Evolutionary conservation across 2,329 filamentous ascomycete genomes (phyloP).

Genomic region (Dactylellina cionopaga): DNA sequence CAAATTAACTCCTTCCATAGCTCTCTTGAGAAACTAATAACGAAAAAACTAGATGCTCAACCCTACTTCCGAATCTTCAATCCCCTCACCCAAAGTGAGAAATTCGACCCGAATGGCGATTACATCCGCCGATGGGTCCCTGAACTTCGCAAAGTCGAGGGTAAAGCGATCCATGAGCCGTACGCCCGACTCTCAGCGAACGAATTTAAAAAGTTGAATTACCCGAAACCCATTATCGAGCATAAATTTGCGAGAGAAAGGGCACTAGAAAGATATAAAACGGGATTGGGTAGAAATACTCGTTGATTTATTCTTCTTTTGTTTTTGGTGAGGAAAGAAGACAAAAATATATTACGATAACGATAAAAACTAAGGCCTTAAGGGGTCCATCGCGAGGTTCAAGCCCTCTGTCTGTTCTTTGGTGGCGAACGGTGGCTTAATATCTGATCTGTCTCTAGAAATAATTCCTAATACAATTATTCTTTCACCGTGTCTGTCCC

Average conservation of each 20-base stretch:
- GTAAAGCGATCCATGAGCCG: constrained; percentile 78
- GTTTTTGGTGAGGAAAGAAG: no score
- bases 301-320: constrained; percentile 3
- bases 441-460: no score
- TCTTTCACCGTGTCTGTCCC: no score
- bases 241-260: constrained; percentile 75
- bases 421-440: no score
- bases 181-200: constrained; percentile 71
- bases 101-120: constrained; percentile 79
- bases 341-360: no score
- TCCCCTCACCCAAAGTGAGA: constrained; percentile 83
- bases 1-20: background rate
- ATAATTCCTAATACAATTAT: no score
- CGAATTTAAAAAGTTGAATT: constrained; percentile 60
- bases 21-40: no score
- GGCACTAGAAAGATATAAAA: constrained; percentile 76
- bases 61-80: constrained; percentile 94
- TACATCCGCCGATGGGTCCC: constrained; percentile 87
- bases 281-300: constrained; percentile 66
- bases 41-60: constrained; percentile 77
- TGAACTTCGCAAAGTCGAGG: constrained; percentile 73
- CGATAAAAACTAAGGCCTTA: no score
- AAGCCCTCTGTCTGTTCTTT: no score
- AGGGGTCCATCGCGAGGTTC: no score
- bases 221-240: constrained; percentile 78